Percentiles rank a stretch among this genome's conserved stretches.
Conservation (phyloP, 2,329 filamentous ascomycete species). For the Talaromyces verruculosus region DNA sequence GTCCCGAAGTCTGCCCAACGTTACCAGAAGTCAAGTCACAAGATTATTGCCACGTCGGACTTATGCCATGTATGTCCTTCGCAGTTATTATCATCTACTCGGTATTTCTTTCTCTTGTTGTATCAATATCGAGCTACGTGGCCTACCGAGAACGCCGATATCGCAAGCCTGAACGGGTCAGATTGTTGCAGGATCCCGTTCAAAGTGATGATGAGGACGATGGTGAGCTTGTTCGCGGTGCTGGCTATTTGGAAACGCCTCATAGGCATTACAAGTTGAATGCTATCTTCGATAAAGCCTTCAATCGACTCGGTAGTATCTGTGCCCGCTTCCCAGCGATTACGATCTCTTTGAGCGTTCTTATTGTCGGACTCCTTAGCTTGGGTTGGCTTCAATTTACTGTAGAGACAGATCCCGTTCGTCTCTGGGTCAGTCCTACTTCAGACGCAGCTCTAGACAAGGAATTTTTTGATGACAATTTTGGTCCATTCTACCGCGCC, state of each 20-base stretch:
- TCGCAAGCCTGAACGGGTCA: constrained; percentile 76
- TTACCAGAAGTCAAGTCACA: constrained; percentile 72
- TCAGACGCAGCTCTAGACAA: constrained; percentile 92
- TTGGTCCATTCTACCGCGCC: constrained; percentile 92
- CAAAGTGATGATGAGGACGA: constrained; percentile 94
- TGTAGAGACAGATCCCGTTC: constrained; percentile 86
- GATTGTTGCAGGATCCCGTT: constrained; percentile 78
- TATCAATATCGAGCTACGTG: constrained; percentile 69
- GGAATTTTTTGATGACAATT: constrained; percentile 85
- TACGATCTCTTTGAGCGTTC: constrained; percentile 73
- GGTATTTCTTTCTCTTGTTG: constrained; percentile 66
- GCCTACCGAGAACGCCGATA: constrained; percentile 72
- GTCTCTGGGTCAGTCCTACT: constrained; percentile 93
- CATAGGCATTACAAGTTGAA: constrained; percentile 81
- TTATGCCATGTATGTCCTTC: constrained; percentile 91
- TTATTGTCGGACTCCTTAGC: constrained; percentile 76
- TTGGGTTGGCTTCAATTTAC: constrained; percentile 84
- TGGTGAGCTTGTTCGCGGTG: constrained; percentile 74
- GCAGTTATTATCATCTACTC: constrained; percentile 85
- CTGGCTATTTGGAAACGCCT: constrained; percentile 74
- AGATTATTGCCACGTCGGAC: constrained; percentile 76
- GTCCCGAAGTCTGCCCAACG: constrained; percentile 77
- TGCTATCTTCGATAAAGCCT: constrained; percentile 74
- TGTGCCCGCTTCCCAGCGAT: constrained; percentile 82
- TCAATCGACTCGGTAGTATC: constrained; percentile 74